Evolutionary conservation across 768 basidiomycete genomes (phyloP), one percentile per base, ranked within the genome.

Genomic region (Dendrothele bispora): DNA sequence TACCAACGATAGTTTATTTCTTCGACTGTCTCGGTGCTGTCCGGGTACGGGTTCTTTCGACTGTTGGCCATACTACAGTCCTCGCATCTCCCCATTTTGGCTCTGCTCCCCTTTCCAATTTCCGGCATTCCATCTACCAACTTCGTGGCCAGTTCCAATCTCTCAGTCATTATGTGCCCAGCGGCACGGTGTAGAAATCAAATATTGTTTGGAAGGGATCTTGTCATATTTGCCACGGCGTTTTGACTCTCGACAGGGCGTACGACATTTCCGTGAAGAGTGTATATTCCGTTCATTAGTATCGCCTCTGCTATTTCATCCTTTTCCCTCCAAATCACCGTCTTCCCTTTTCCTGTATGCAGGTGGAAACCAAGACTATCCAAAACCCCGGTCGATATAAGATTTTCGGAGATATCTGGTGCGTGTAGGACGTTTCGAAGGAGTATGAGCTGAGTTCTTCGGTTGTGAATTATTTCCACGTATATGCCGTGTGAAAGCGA

Each of bases 401-500:
- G 48, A 26, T 53, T 55, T 12, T 41, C 21, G 2, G 28, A 29
- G n/a, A 53, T 14, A 22, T 54, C 53, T 18, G 54, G 54, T 3
- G 41, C 35, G 39, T 53, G 41, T 22, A 55, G 10, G 15, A 49
- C 54, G 25, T 55, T 37, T 11, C 29, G 22, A n/a, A 55, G 37
- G 4, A 22, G 24, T 11, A 53, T 37, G 18, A 34, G 30, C 30
- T 34, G 10, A 10, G 18, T 25, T 18, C 32, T 41, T 15, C 17
- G 22, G 7, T 25, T 26, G 20, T 45, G 28, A 15, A 20, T 18
- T 30, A 39, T 17, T 20, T 34, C 15, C n/a, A n/a, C n/a, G n/a
- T n/a, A n/a, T n/a, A n/a, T n/a, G n/a, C n/a, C n/a, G n/a, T n/a
- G n/a, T n/a, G n/a, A n/a, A n/a, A n/a, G n/a, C n/a, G n/a, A n/a